Conservation (phyloP, 441 rosid species). For the Francoa sonchifolia region DNA sequence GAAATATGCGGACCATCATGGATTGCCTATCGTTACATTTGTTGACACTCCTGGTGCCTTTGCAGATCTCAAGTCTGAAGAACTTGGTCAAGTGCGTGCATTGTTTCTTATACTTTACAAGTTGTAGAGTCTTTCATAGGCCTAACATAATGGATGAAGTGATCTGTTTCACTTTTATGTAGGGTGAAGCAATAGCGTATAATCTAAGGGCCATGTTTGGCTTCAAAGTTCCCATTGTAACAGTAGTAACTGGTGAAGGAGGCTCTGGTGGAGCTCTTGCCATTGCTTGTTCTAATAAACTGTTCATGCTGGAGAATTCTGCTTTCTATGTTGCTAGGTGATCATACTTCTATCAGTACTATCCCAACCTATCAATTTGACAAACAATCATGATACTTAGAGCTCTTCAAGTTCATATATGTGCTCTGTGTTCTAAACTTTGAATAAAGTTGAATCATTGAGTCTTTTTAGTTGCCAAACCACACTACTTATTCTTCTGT, state of each 20-base stretch:
- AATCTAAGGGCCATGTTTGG: constrained; percentile 90
- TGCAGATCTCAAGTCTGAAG: constrained; percentile 83
- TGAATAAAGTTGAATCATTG: too few relatives aligned
- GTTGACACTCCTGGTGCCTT: constrained; percentile 91
- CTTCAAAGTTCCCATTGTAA: constrained; percentile 74
- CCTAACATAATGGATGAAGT: constrained; percentile 6
- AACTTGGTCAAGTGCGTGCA: constrained; percentile 58
- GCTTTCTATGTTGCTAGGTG: constrained; percentile 95
- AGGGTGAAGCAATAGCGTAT: constrained; percentile 96
- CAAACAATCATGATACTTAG: background rate
- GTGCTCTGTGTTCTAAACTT: too few relatives aligned
- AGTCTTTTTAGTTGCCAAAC: background rate
- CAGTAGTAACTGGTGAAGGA: constrained; percentile 95
- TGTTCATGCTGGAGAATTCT: constrained; percentile 85
- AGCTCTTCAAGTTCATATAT: background rate
- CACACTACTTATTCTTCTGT: background rate
- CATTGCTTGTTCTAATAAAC: constrained; percentile 77
- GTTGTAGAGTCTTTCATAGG: too few relatives aligned
- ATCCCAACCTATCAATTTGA: background rate
- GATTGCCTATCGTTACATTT: constrained; percentile 81
- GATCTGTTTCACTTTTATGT: constrained; percentile 14
- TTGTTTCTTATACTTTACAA: background rate
- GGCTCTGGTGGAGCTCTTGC: constrained; percentile 98
- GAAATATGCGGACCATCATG: constrained; percentile 89
- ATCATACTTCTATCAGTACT: constrained; percentile 8